These are phyloP conservation scores for Aspergillus versicolor DNA, from an alignment of 2,329 filamentous ascomycete species.

Conservation along the genomic window DNA sequence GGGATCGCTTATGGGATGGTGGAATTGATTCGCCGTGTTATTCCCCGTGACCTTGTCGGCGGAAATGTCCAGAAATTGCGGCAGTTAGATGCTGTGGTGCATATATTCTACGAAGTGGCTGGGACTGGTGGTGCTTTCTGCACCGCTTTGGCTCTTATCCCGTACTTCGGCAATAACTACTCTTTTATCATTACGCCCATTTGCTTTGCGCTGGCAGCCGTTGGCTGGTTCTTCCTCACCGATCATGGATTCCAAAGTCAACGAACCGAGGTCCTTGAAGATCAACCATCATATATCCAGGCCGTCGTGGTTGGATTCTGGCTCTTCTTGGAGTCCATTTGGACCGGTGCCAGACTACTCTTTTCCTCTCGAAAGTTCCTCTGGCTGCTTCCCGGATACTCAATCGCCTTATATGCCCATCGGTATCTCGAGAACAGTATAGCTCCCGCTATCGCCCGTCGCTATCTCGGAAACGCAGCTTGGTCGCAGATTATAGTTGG, in stretches of 20 bases:
- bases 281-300: constrained; percentile 12
- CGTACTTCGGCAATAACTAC: constrained; percentile 17
- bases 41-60: constrained; percentile 16
- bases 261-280: neutral
- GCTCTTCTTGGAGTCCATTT: constrained; percentile 17
- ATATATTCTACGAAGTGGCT: constrained; percentile 17
- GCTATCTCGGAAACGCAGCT: constrained; percentile 16
- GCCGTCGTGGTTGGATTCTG: constrained; percentile 11
- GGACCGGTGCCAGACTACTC: constrained; percentile 14
- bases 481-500: constrained; percentile 20
- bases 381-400: constrained; percentile 17
- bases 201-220: constrained; percentile 12
- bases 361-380: constrained; percentile 19
- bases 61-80: constrained; percentile 16
- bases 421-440: constrained; percentile 17
- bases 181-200: constrained; percentile 17
- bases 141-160: constrained; percentile 15
- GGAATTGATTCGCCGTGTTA: constrained; percentile 18
- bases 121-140: constrained; percentile 16
- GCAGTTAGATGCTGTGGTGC: constrained; percentile 16
- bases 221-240: constrained; percentile 15
- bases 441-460: constrained; percentile 16
- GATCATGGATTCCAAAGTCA: constrained; percentile 9
- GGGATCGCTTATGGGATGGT: constrained; percentile 19
- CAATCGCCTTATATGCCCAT: constrained; percentile 16